These are phyloP conservation scores for Amanita thiersii DNA, from an alignment of 768 basidiomycete genomes.

Conservation along the genomic window DNA sequence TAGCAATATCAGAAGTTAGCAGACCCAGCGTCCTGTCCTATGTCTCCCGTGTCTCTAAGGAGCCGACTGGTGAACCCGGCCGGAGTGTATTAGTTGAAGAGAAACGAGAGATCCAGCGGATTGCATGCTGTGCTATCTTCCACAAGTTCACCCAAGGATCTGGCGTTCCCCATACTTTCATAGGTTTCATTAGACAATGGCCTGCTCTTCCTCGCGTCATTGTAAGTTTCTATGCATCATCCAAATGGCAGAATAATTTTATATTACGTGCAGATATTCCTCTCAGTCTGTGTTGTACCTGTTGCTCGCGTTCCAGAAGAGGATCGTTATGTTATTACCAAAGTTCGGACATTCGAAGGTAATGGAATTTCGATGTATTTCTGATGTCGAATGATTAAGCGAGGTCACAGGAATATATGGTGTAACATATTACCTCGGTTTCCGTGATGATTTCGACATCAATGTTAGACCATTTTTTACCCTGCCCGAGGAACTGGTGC, in stretches of 20 bases:
- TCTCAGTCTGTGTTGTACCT: conserved; percentile 48
- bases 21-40: conserved; percentile 11
- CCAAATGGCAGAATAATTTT: neutral
- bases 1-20: conserved; percentile 8
- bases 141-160: conserved; percentile 44
- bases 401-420: conserved; percentile 46
- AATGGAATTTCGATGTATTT: neutral
- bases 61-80: conserved; percentile 11
- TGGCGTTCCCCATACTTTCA: conserved; percentile 60
- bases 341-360: conserved; percentile 50
- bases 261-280: conserved; percentile 39
- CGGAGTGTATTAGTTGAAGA: conserved; percentile 15
- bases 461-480: conserved; percentile 17
- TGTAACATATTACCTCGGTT: conserved; percentile 51
- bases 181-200: conserved; percentile 58
- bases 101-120: conserved; percentile 23
- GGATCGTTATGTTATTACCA: conserved; percentile 49
- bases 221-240: conserved; percentile 26
- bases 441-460: conserved; percentile 52
- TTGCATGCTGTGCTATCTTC: conserved; percentile 49
- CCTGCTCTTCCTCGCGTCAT: conserved; percentile 61
- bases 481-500: neutral
- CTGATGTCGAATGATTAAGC: neutral
- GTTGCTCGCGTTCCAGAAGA: conserved; percentile 37
- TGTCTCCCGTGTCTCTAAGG: conserved; percentile 12